These are phyloP conservation scores for Fimicolochytrium jonesii DNA, from an alignment of 192 early-diverging fungal genomes.

Conservation along the genomic window DNA sequence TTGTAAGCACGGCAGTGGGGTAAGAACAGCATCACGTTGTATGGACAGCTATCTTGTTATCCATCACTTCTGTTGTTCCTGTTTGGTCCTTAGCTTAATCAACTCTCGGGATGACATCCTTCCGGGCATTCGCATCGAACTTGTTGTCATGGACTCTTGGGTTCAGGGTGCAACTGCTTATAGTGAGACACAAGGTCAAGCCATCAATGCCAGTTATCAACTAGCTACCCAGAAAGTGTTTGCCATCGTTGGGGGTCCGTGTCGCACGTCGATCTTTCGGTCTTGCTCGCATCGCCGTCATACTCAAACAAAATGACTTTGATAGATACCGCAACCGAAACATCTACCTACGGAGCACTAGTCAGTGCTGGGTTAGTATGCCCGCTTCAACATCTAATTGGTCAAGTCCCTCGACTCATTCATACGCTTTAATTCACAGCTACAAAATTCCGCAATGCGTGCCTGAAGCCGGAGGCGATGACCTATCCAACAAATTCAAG, in stretches of 20 bases:
- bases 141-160: neutral
- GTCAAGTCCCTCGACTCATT: too few relatives aligned
- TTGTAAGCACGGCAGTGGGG: neutral
- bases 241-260: slow-evolving; percentile 1
- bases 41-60: neutral
- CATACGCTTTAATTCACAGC: too few relatives aligned
- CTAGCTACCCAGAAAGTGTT: neutral
- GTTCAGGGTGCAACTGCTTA: neutral
- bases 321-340: neutral
- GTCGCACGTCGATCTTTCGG: too few relatives aligned
- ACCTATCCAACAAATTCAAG: neutral
- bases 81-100: neutral
- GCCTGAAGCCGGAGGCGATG: neutral
- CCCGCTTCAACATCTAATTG: too few relatives aligned
- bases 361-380: neutral
- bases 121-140: neutral
- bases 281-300: too few relatives aligned
- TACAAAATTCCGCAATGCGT: neutral
- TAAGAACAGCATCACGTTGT: neutral
- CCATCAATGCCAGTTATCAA: neutral
- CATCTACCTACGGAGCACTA: neutral
- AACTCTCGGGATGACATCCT: neutral
- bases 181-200: neutral
- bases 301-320: neutral
- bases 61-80: neutral